Evolutionary conservation across 495 filamentous ascomycete species (phyloP).

Genomic region (Penicillium flavigenum): DNA sequence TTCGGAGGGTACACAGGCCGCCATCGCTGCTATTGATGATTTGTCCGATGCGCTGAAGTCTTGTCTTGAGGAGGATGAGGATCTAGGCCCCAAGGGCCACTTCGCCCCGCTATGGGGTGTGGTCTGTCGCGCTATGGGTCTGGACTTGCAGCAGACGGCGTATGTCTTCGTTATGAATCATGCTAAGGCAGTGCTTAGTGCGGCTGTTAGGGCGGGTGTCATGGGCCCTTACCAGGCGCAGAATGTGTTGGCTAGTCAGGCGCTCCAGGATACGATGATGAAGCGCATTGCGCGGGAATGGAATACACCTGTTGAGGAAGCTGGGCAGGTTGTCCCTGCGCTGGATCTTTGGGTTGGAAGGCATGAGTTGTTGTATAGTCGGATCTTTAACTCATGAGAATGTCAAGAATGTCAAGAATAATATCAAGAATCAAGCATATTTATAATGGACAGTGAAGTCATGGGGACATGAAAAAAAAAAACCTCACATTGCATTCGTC

Average conservation of each 20-base stretch:
- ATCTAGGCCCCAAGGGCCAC: conserved; percentile 57
- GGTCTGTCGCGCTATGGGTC: conserved; percentile 60
- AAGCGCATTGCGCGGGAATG: conserved; percentile 61
- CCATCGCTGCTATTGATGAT: conserved; percentile 32
- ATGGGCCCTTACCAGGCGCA: conserved; percentile 95
- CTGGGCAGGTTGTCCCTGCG: conserved; percentile 81
- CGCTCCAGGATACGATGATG: conserved; percentile 60
- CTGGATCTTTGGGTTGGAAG: conserved; percentile 94
- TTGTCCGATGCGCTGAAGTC: conserved; percentile 44
- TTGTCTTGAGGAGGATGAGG: conserved; percentile 29
- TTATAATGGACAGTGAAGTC: neutral
- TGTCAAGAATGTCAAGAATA: neutral
- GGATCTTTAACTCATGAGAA: conserved; percentile 83
- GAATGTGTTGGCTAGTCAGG: conserved; percentile 67
- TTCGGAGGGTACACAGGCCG: conserved; percentile 24
- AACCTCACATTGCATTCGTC: conserved; percentile 23
- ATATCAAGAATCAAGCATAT: neutral
- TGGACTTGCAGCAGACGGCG: conserved; percentile 63
- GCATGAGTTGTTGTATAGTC: conserved; percentile 92
- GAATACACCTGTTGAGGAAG: conserved; percentile 63
- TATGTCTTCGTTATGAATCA: conserved; percentile 88
- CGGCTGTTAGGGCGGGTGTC: conserved; percentile 82
- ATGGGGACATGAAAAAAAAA: neutral
- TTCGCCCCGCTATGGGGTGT: conserved; percentile 79
- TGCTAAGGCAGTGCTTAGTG: conserved; percentile 82